A percentile compares a stretch with the other conserved stretches of the same genome.
phyloP scores from a whole-genome alignment of 106 monocot species.

The Dendrobium nobile region DNA sequence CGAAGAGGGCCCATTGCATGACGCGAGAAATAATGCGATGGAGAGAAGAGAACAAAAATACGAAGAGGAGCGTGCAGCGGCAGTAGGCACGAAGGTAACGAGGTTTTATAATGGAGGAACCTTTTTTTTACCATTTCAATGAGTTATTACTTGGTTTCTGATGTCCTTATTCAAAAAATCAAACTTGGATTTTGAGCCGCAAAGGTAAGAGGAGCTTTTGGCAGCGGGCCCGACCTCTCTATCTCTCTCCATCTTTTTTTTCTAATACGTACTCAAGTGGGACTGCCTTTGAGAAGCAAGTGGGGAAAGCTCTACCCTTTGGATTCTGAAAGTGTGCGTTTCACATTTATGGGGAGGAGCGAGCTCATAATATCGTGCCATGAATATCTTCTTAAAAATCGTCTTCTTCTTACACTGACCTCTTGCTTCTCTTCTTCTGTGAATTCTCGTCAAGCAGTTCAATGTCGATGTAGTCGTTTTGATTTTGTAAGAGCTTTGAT shows the following conservation, averaged over 20 bases:
- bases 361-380: too few relatives aligned
- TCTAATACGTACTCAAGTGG: not conserved
- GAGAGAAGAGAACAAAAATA: not conserved
- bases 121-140: not conserved
- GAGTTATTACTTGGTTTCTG: too few relatives aligned
- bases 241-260: not conserved
- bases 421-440: too few relatives aligned
- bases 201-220: conserved; percentile 4
- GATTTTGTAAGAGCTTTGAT: too few relatives aligned
- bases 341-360: too few relatives aligned
- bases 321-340: too few relatives aligned
- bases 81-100: not conserved
- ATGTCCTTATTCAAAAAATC: conserved; percentile 1
- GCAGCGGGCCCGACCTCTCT: not conserved
- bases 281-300: not conserved
- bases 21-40: not conserved
- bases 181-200: conserved; percentile 7
- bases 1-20: not conserved
- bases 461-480: too few relatives aligned
- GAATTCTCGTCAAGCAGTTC: too few relatives aligned
- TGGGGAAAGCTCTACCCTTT: not conserved
- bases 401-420: too few relatives aligned
- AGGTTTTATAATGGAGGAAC: not conserved
- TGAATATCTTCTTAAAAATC: too few relatives aligned
- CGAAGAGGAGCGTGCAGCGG: not conserved